These are phyloP conservation scores for Wickerhamiella infanticola DNA, from an alignment of 1,139 yeast genomes.

Conservation along the genomic window DNA sequence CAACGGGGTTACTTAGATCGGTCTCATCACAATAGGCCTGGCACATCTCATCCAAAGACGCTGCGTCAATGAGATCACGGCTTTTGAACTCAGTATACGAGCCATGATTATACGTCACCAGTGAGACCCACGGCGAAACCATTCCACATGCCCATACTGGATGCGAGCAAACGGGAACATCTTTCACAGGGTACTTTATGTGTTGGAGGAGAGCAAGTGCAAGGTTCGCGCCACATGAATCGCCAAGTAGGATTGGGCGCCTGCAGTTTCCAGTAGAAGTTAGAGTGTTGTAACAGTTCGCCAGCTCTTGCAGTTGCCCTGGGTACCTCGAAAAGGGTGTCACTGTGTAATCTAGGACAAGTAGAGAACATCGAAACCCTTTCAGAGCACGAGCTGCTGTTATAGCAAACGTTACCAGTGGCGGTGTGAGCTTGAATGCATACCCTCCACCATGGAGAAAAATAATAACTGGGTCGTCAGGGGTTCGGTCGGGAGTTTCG, in stretches of 20 bases:
- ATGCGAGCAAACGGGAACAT: not conserved
- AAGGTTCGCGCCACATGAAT: constrained; percentile 35
- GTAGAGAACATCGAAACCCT: constrained; percentile 17
- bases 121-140: constrained; percentile 33
- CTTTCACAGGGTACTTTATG: constrained; percentile 22
- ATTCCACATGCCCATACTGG: constrained; percentile 20
- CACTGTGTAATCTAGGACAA: constrained; percentile 30
- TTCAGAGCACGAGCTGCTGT: constrained; percentile 5
- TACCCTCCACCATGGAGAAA: constrained; percentile 35
- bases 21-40: constrained; percentile 21
- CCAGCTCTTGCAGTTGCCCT: constrained; percentile 28
- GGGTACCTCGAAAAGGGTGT: constrained; percentile 27
- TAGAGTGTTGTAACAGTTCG: constrained; percentile 23
- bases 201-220: constrained; percentile 25
- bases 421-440: constrained; percentile 12
- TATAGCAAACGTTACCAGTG: constrained; percentile 12
- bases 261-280: constrained; percentile 11
- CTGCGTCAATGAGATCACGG: constrained; percentile 9
- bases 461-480: constrained; percentile 20
- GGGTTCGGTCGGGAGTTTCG: constrained; percentile 16
- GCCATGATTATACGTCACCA: constrained; percentile 21
- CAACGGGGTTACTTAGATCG: constrained; percentile 10
- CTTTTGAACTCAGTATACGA: constrained; percentile 22
- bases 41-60: constrained; percentile 19
- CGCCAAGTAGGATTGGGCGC: constrained; percentile 30